Evolutionary conservation across 305 asterid genomes (phyloP).

Genomic region (Solanum hybrid): DNA sequence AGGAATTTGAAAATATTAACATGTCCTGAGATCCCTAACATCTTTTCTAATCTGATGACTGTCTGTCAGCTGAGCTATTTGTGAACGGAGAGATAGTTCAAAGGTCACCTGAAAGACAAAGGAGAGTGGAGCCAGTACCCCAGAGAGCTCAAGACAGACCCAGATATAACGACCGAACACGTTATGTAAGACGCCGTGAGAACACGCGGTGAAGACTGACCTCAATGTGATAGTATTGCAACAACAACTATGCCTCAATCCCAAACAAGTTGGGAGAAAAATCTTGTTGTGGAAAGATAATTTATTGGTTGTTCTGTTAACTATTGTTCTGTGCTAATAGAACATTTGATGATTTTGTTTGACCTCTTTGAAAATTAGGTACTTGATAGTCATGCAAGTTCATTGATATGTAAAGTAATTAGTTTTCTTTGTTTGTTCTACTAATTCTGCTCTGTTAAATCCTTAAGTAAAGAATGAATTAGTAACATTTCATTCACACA

Average conservation of each 20-base stretch:
- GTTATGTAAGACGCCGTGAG: constrained; percentile 71
- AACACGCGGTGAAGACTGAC: constrained; percentile 34
- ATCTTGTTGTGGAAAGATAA: not conserved
- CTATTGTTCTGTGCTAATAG: not conserved
- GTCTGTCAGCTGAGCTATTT: constrained; percentile 62
- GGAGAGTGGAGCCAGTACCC: constrained; percentile 85
- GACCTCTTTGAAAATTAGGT: not conserved
- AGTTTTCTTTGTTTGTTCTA: not conserved
- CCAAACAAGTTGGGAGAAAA: not conserved
- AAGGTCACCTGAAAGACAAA: constrained; percentile 80
- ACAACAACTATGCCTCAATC: not conserved
- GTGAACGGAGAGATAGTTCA: constrained; percentile 82
- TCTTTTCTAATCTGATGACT: not conserved
- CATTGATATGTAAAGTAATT: not conserved
- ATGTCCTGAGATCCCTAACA: not conserved
- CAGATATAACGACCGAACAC: constrained; percentile 74
- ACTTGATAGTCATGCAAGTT: not conserved
- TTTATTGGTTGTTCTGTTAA: not conserved
- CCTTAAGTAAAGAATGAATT: not conserved
- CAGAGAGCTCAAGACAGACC: constrained; percentile 80
- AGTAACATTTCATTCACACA: not conserved
- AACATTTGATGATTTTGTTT: not conserved
- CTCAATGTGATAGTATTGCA: not conserved
- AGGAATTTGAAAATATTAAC: not conserved
- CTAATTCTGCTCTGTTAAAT: not conserved